Base-by-base conservation (phyloP, 225 moss, liverwort and hornwort genomes). In the Polytrichum formosum region DNA sequence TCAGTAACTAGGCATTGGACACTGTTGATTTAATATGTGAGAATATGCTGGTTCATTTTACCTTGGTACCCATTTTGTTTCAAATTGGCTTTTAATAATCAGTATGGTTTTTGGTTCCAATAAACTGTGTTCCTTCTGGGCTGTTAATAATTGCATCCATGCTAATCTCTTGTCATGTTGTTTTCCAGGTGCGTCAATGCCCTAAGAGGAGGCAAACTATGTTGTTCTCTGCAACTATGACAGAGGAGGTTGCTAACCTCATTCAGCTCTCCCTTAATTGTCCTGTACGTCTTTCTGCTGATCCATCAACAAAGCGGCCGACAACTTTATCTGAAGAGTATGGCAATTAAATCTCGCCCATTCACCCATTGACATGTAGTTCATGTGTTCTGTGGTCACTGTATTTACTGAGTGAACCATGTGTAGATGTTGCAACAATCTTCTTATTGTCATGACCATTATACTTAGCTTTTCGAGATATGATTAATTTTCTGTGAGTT, bases 161-260 rank as follows among this genome's bases (percentile, higher is more conserved):
- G 23, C 20, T 58, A 21, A 58, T 23, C 21, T 23, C 21, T 21
- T 58, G 58, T 20, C 55, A 72, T 66, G 69, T 5, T 27, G 69
- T 67, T 28, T 74, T 29, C 64, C 77, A 97, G 96, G 93, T 97
- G 65, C 87, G 94, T 46, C 85, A 92, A 82, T 98, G 97, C 74
- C 94, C 97, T 4, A 90, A 81, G 35, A 84, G 88, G 76, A 88
- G 97, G 76, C 97, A 98, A 74, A 94, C 94, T 5, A 92, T 98
- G 97, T 84, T 98, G 31, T 98, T 94, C 80, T 94, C 97, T 64
- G 97, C 97, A 69, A 94, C 97, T 63, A 98, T 98, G 97, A 98
- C 94, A 23, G 94, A 46, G 0, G 81, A 94, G 77, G 92, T 94
- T 63, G 89, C 91, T 62, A 83, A 85, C 71, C 91, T 98, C 28